A percentile compares a stretch with the other conserved stretches of the same genome.
Conservation (phyloP, 2,329 filamentous ascomycete genomes). For the Trichophyton simii region DNA sequence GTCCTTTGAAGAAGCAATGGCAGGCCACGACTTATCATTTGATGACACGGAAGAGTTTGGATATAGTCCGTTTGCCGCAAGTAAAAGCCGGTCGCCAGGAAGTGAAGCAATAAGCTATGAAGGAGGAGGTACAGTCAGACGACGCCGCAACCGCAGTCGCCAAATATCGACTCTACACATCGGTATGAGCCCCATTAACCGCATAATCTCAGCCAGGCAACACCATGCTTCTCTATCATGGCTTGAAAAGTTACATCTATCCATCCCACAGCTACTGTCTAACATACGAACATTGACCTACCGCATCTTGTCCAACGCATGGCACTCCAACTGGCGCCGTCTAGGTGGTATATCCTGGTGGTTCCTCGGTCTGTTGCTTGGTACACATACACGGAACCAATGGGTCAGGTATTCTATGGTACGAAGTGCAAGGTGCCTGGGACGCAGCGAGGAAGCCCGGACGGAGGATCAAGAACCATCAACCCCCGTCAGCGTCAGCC, state of each 20-base stretch:
- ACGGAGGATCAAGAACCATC: neutral
- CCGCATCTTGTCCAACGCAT: slow-evolving; percentile 24
- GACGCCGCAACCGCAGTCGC: neutral
- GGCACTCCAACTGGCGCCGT: slow-evolving; percentile 21
- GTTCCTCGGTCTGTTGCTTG: slow-evolving; percentile 25
- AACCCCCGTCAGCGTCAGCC: neutral
- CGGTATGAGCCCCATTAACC: neutral
- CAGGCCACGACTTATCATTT: slow-evolving; percentile 8
- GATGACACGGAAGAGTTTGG: slow-evolving; percentile 6
- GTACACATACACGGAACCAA: slow-evolving; percentile 10
- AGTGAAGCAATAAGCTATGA: neutral
- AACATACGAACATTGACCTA: slow-evolving; percentile 15
- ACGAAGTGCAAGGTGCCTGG: neutral
- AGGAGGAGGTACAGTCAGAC: neutral
- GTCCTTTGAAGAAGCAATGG: slow-evolving; percentile 18
- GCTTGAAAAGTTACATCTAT: neutral
- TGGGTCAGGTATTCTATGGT: slow-evolving; percentile 10
- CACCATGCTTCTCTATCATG: neutral
- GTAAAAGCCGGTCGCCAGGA: neutral
- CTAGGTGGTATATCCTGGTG: slow-evolving; percentile 26
- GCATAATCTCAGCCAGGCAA: neutral
- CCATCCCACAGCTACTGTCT: neutral
- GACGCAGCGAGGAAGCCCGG: neutral
- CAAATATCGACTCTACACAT: neutral
- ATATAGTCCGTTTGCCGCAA: neutral